Conservation (phyloP, 805 yeast species). For the Ogataea thermomethanolica region DNA sequence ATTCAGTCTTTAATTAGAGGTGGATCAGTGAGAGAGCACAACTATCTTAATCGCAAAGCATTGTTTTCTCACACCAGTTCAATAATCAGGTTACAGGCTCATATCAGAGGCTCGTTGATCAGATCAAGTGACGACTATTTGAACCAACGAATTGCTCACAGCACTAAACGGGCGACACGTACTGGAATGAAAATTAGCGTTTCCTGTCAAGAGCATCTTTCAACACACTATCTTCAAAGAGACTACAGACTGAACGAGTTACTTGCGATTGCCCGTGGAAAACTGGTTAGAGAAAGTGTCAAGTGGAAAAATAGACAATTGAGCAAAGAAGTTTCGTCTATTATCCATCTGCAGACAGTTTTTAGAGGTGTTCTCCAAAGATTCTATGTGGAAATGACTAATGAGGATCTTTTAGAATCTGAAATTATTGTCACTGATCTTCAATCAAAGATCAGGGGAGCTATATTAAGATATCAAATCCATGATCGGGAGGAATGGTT, state of each 20-base stretch:
- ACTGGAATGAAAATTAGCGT: slow-evolving; percentile 3
- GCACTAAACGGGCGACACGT: not conserved
- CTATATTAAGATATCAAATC: slow-evolving; percentile 36
- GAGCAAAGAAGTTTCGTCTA: slow-evolving; percentile 21
- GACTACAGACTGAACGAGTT: slow-evolving; percentile 33
- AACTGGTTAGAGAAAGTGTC: slow-evolving; percentile 33
- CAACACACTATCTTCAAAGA: slow-evolving; percentile 4
- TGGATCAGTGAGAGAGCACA: slow-evolving; percentile 18
- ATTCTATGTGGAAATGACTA: slow-evolving; percentile 49
- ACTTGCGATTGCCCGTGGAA: slow-evolving; percentile 45
- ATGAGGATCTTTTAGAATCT: slow-evolving; percentile 50
- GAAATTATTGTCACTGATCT: slow-evolving; percentile 39
- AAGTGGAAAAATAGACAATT: slow-evolving; percentile 16
- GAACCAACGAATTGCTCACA: slow-evolving; percentile 2
- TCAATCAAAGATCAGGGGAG: slow-evolving; percentile 57
- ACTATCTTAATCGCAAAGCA: slow-evolving; percentile 17
- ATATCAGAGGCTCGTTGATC: slow-evolving; percentile 38
- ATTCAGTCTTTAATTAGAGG: slow-evolving; percentile 40
- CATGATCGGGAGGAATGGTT: slow-evolving; percentile 45
- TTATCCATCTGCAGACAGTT: slow-evolving; percentile 50
- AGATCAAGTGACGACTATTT: slow-evolving; percentile 22
- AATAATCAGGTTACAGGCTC: slow-evolving; percentile 39
- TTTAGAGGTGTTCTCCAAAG: slow-evolving; percentile 63
- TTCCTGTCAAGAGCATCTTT: slow-evolving; percentile 5
- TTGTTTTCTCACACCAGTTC: slow-evolving; percentile 22